Base-by-base conservation (phyloP, 441 rosid genomes). In the Macaranga tanarius region DNA sequence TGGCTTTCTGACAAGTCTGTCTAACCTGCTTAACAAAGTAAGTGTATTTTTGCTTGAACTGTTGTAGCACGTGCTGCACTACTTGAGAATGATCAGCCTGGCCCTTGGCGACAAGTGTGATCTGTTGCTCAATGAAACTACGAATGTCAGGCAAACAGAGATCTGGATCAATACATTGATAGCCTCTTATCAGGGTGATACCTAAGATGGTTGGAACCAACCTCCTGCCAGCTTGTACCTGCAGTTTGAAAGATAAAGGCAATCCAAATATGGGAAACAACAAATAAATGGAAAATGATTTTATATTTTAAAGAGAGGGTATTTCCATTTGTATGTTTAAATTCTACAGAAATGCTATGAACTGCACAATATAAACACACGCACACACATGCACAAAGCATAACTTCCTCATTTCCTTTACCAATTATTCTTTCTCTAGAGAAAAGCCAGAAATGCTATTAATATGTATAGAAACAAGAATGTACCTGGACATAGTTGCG, bases 41-140 rank as follows among this genome's bases (percentile, higher is more conserved):
- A 59, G 72, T 45, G 72, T 77, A 94, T 74, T 94, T 94, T 72
- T 87, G 90, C 71, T 77, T 86, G 86, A 94, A 94, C 79, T 94
- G 99, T 69, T 82, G 86, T 62, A 94, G 81, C 28, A 94, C 99
- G 67, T 92, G 97, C 47, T 79, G 87, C 60, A 89, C 94, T 62
- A 94, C 94, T 56, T 55, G 79, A 66, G 83, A 84, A 86, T 89
- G 94, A 81, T 92, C 90, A 26, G 84, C 97, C 74, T 86, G 94
- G 72, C 97, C 99, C 81, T 87, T 92, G 64, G 97, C 97, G 78
- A 94, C 89, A 77, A 88, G 93, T 62, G 91, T 90, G 75, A 92
- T 94, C 85, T 94, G 97, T 66, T 92, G 92, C 90, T 94, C 99
- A 67, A 94, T 94, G 84, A 94, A 94, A 86, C 99, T 85, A 58